Evolutionary conservation across 257 asterid genomes (phyloP).

Genomic region (Scutellaria galericulata): DNA sequence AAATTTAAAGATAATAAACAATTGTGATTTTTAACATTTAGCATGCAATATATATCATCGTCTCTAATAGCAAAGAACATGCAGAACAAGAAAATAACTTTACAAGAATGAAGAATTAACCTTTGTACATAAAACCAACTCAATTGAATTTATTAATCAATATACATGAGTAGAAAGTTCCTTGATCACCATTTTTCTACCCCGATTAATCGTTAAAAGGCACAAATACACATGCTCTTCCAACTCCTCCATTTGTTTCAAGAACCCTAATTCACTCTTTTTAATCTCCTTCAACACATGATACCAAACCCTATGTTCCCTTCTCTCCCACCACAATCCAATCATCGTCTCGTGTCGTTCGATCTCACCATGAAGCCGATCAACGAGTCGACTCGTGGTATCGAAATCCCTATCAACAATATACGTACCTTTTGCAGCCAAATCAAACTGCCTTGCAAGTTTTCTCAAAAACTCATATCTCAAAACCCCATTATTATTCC

Average conservation of each 20-base stretch:
- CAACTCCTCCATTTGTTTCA: slow-evolving; percentile 68
- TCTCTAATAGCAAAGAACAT: too few species aligned
- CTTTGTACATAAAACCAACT: too few species aligned
- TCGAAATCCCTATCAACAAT: slow-evolving; percentile 68
- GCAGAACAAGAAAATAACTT: too few species aligned
- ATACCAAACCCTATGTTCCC: slow-evolving; percentile 50
- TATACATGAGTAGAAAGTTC: slow-evolving; percentile 43
- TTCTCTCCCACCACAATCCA: slow-evolving; percentile 55
- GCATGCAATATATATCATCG: too few species aligned
- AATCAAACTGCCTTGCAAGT: slow-evolving; percentile 26
- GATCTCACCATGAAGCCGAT: slow-evolving; percentile 58
- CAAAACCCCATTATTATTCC: slow-evolving; percentile 30
- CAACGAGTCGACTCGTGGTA: slow-evolving; percentile 61
- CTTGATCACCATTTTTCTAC: slow-evolving; percentile 59
- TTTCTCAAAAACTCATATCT: slow-evolving; percentile 46
- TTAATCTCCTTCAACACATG: slow-evolving; percentile 60
- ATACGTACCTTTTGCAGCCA: slow-evolving; percentile 68
- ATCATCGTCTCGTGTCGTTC: slow-evolving; percentile 61
- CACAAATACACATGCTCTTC: slow-evolving; percentile 74
- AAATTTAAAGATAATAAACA: too few species aligned
- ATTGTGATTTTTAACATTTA: too few species aligned
- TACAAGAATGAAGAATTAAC: too few species aligned
- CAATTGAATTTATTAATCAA: too few species aligned
- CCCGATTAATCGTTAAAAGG: slow-evolving; percentile 73
- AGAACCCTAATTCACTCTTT: slow-evolving; percentile 56